Base-by-base conservation (phyloP, 768 basidiomycete genomes). In the Saitozyma sp. region DNA sequence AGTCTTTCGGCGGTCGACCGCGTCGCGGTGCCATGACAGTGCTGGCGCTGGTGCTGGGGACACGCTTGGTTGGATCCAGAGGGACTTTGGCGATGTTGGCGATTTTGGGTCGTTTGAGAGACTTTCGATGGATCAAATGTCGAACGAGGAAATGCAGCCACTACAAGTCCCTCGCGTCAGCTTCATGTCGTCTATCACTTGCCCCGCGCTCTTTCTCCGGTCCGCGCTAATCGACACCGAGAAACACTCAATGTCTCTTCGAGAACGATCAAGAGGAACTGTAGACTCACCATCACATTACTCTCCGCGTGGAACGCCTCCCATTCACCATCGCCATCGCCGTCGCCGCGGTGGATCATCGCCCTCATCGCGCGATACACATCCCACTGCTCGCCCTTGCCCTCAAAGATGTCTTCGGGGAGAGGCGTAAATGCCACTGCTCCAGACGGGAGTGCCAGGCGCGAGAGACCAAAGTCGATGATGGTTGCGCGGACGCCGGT, bases 381-480 rank as follows among this genome's bases (percentile, higher is more conserved):
- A 74, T 97, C 92, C 78, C 92, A 97, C 78, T 98, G 96, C 71
- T 72, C 71, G 87, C 92, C 95, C 82, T 90, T 86, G 39, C 95
- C 95, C 81, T 91, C 88, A 70, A 97, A 97, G 20, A 93, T 84
- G 68, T 92, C 92, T 10, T 88, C 86, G 53, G 96, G 94, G 63
- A 96, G 86, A 8, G 86, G 85, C 1, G 92, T 89, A 85, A 87
- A 94, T 59, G 88, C 86, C 2, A 85, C 64, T 17, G 61, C 81
- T 39, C 77, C 80, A 59, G 82, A 80, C 9, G 83, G 82, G 42
- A 81, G 83, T 45, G 71, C 68, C 85, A 92, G 89, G 53, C 94
- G 84, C 6, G 96, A 91, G 37, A 98, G 83, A 14, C 96, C 96
- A 41, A 98, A 85, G 79, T 99, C 96, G 76, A 99, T 97, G 64